Evolutionary conservation across 306 rosid genomes (phyloP).

Genomic region (Medicago ruthenica): DNA sequence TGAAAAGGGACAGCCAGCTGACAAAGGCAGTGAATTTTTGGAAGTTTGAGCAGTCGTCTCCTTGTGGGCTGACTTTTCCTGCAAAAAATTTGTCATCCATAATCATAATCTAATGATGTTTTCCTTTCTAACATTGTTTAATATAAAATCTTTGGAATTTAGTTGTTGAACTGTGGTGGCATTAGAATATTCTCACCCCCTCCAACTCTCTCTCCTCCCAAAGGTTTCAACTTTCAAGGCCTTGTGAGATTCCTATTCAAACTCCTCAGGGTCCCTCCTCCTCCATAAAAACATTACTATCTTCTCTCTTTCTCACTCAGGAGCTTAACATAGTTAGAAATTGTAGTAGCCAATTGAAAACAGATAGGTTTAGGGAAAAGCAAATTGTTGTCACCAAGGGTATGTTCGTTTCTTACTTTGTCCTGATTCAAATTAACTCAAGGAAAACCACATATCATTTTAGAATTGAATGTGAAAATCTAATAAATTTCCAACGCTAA

Average conservation of each 20-base stretch:
- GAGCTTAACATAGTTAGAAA: constrained; percentile 36
- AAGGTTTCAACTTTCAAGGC: constrained; percentile 85
- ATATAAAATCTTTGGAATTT: constrained; percentile 73
- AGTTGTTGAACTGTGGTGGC: constrained; percentile 77
- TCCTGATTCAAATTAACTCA: constrained; percentile 40
- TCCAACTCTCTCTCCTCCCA: constrained; percentile 58
- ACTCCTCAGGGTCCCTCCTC: constrained; percentile 42
- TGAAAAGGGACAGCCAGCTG: constrained; percentile 61
- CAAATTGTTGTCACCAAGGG: constrained; percentile 77
- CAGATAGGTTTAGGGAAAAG: constrained; percentile 65
- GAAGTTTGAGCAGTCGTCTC: constrained; percentile 83
- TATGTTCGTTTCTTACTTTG: constrained; percentile 66
- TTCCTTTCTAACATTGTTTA: constrained; percentile 73
- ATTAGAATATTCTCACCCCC: constrained; percentile 84
- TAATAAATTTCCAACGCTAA: background rate
- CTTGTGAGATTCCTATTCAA: constrained; percentile 65
- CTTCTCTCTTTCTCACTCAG: constrained; percentile 41
- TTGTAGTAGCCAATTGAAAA: constrained; percentile 40
- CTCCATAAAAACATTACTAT: background rate
- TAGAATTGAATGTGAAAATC: constrained; percentile 31
- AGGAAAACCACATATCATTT: constrained; percentile 25
- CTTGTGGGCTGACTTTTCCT: constrained; percentile 91
- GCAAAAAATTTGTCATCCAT: constrained; percentile 51
- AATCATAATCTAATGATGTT: constrained; percentile 93
- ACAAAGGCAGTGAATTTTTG: constrained; percentile 96